A percentile compares a stretch with the other conserved stretches of the same genome.
Conservation (phyloP, 805 yeast species). For the Kluyveromyces dobzhanskii region DNA sequence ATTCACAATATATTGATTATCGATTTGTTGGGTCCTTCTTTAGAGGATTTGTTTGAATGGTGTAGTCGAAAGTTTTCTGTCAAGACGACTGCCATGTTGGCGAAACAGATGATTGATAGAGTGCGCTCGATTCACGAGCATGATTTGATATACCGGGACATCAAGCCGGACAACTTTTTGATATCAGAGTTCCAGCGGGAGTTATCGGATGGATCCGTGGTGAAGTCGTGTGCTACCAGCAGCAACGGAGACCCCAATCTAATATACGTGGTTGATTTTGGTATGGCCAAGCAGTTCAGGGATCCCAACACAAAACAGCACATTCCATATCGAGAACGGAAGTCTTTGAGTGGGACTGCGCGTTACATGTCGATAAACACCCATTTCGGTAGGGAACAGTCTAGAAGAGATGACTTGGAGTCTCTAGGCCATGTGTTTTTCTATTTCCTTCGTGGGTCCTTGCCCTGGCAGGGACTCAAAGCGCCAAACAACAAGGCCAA, state of each 20-base stretch:
- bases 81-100: slow-evolving; percentile 65
- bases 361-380: slow-evolving; percentile 84
- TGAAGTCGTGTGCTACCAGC: slow-evolving; percentile 40
- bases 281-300: slow-evolving; percentile 81
- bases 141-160: slow-evolving; percentile 71
- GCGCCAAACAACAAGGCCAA: slow-evolving; percentile 80
- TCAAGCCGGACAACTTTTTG: slow-evolving; percentile 76
- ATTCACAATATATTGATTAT: slow-evolving; percentile 69
- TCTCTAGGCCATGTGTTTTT: slow-evolving; percentile 76
- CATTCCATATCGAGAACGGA: slow-evolving; percentile 74
- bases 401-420: slow-evolving; percentile 76
- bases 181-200: slow-evolving; percentile 33
- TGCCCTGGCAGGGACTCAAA: slow-evolving; percentile 88
- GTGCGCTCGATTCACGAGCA: slow-evolving; percentile 70
- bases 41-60: slow-evolving; percentile 83
- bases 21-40: slow-evolving; percentile 70
- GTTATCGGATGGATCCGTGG: slow-evolving; percentile 11
- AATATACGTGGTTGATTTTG: slow-evolving; percentile 72
- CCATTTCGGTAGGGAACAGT: slow-evolving; percentile 79
- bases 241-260: slow-evolving; percentile 53
- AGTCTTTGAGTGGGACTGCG: slow-evolving; percentile 77
- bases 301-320: slow-evolving; percentile 75
- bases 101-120: slow-evolving; percentile 68
- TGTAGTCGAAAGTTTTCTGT: slow-evolving; percentile 68
- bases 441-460: slow-evolving; percentile 67